Base-by-base conservation (phyloP, 1,139 yeast species). In the Eremothecium gossypii region DNA sequence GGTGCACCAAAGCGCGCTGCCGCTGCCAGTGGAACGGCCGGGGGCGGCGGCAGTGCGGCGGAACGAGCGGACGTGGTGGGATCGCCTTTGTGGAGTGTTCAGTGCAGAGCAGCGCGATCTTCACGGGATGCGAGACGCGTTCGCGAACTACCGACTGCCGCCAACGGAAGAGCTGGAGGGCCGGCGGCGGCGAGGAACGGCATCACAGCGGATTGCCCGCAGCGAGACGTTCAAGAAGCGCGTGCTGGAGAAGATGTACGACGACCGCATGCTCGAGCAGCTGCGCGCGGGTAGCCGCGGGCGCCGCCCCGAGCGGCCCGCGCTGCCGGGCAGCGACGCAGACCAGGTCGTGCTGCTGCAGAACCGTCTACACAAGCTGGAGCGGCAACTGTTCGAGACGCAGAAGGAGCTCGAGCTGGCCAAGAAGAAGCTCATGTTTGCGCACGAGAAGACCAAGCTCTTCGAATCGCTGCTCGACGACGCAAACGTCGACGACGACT, bases 321-420 rank as follows among this genome's bases (percentile, higher is more conserved):
- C 14, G 8, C 26, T 27, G 7, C 32, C 39, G 39, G 26, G 30
- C 36, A 27, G 23, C 36, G n/a, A 33, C 36, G 40, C 44, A 9
- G 60, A 53, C 44, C 50, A 47, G 30, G 44, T 51, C 9, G 31
- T 46, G 12, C 40, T 55, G 7, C 32, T 53, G 30, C 52, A 51
- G 32, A 49, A 62, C 34, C 60, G 74, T 40, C 76, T 77, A 3
- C 64, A 68, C 8, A 78, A 74, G 46, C 61, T 78, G 32, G 81
- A 77, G 51, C 71, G 63, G 8, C 70, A 74, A 54, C 64, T 79
- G 26, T 66, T 75, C 57, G 82, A 77, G 50, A 73, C 83, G 33
- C 84, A 79, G 53, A 74, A 77, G 52, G 89, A 81, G 45, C 69
- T 74, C 38, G 79, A 75, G 39, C 66, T 74, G 26, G 72, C 76